phyloP scores from a whole-genome alignment of 805 yeast genomes.

The Candida silvicultrix region DNA sequence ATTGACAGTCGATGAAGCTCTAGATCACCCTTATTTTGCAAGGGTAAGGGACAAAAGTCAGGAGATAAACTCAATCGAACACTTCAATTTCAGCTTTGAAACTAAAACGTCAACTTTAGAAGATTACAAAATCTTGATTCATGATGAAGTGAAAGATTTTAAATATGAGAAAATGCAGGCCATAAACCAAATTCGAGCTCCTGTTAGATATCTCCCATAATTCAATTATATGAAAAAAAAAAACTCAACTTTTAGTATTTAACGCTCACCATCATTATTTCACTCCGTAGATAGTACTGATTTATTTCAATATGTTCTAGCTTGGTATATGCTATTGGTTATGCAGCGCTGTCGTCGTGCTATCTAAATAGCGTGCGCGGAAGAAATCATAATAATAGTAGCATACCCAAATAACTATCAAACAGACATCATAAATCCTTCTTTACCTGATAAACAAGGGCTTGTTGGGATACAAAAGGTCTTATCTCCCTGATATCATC shows the following conservation, averaged over 20 bases:
- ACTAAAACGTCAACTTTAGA: slow-evolving; percentile 28
- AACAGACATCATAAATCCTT: no score
- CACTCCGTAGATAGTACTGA: no score
- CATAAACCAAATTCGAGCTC: neutral
- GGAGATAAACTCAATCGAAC: slow-evolving; percentile 44
- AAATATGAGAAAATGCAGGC: slow-evolving; percentile 29
- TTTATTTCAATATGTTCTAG: no score
- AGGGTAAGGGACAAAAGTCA: slow-evolving; percentile 46
- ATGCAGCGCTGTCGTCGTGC: neutral
- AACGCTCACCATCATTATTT: no score
- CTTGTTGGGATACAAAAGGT: no score
- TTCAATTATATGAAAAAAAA: no score
- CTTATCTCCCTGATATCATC: no score
- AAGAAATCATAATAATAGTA: neutral
- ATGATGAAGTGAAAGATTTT: slow-evolving; percentile 47
- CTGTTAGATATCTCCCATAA: no score
- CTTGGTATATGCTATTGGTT: neutral
- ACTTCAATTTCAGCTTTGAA: slow-evolving; percentile 70
- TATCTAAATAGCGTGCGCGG: neutral
- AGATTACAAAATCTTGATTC: slow-evolving; percentile 41
- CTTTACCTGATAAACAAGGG: no score
- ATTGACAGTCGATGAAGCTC: slow-evolving; percentile 45
- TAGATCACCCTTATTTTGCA: slow-evolving; percentile 50
- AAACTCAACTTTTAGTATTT: no score
- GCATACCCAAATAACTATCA: no score